phyloP scores from a whole-genome alignment of 2,329 filamentous ascomycete species.

The Juglanconis sp. region DNA sequence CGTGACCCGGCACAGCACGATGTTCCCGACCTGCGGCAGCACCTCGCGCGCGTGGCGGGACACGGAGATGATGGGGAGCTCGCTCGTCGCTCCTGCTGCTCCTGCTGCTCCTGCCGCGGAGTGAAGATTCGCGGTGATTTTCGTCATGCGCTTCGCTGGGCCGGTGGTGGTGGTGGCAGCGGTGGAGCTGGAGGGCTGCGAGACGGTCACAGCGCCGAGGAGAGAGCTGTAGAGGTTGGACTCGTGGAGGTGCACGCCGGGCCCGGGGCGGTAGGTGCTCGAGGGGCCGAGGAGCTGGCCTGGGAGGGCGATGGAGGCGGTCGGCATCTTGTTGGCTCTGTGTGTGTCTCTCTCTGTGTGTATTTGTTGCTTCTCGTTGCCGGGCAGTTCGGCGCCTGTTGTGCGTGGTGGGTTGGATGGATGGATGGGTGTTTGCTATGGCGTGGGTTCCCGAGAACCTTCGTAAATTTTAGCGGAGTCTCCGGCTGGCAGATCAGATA shows the following conservation, averaged over 20 bases:
- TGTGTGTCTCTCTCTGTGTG: neutral
- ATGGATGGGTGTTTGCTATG: no score
- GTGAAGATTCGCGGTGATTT: slow-evolving; percentile 38
- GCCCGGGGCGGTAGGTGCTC: slow-evolving; percentile 66
- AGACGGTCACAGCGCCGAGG: slow-evolving; percentile 65
- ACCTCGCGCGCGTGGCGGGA: slow-evolving; percentile 57
- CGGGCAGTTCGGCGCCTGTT: no score
- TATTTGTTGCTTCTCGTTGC: no score
- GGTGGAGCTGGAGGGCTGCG: slow-evolving; percentile 42
- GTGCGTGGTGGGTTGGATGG: no score
- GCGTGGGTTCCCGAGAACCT: no score
- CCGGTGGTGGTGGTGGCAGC: slow-evolving; percentile 25
- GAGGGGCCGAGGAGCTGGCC: slow-evolving; percentile 74
- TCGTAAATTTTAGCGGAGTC: no score
- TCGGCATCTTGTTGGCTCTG: slow-evolving; percentile 17
- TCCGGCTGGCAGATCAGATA: no score
- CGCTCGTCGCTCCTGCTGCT: slow-evolving; percentile 35
- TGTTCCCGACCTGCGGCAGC: slow-evolving; percentile 75
- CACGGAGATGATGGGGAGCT: slow-evolving; percentile 55
- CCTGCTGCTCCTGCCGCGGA: slow-evolving; percentile 17
- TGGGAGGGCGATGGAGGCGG: slow-evolving; percentile 61
- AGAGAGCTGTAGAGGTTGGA: slow-evolving; percentile 78
- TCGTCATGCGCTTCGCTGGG: slow-evolving; percentile 57
- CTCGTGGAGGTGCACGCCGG: slow-evolving; percentile 80
- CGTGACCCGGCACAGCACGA: slow-evolving; percentile 81